Evolutionary conservation across 768 basidiomycete genomes (phyloP), one percentile per base, ranked within the genome.

Genomic region (Leucosporidium creatinivorum): DNA sequence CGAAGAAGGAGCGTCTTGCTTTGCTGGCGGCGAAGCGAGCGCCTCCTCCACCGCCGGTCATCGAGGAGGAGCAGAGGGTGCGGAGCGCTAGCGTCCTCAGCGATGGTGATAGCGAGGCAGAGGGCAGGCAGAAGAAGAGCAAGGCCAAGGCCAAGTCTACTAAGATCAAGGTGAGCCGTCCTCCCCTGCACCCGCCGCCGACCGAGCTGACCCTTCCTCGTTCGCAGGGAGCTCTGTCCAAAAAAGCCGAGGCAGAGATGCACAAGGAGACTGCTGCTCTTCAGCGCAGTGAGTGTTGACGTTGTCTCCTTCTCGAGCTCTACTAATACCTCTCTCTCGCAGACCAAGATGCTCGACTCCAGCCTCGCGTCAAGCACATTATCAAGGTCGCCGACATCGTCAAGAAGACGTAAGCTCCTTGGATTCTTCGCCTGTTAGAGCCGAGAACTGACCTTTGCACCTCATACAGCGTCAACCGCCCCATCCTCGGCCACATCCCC

Each of bases 191-290:
- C 9, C n/a, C 4, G 21, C 10, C 6, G 17, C 25, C 15, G 48
- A 7, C 15, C 7, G 31, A 25, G n/a, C 3, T 19, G 12, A 23
- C 28, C 0, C 30, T 26, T 12, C 7, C 0, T 39, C 5, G 3
- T 21, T 25, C 21, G 18, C 62, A 71, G 69, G 23, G 31, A 28
- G 28, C n/a, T 7, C 57, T 68, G 0, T 55, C 61, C 17, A 67
- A 65, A 61, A 71, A 71, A 58, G 61, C 1, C 8, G 47, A 59
- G 21, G 66, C 62, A 0, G 66, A 71, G 61, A 71, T 68, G 69
- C 44, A 71, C 61, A 26, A 50, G 44, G 15, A n/a, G 52, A 54
- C 66, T 0, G 69, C 66, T 4, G 25, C 49, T 4, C 21, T 68
- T 10, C 47, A 55, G 15, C 69, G 69, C 17, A 48, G 69, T 70